These are phyloP conservation scores for Talaromyces trachyspermus DNA, from an alignment of 495 filamentous ascomycete genomes.

Conservation along the genomic window DNA sequence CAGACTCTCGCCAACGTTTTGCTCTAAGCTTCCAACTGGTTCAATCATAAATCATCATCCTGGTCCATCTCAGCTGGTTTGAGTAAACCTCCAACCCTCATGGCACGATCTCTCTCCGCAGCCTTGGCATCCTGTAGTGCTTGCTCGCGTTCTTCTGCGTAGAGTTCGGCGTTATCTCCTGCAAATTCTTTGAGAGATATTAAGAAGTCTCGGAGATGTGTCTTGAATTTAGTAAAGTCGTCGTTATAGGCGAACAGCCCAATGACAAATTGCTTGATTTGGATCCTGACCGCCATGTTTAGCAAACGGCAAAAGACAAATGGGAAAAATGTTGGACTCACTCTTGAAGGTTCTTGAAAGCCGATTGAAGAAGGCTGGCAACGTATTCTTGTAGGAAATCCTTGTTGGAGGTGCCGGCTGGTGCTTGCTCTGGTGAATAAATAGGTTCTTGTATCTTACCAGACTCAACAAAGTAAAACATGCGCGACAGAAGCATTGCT, in stretches of 20 bases:
- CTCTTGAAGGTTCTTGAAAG: slow-evolving; percentile 89
- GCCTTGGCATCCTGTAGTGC: slow-evolving; percentile 67
- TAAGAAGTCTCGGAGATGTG: slow-evolving; percentile 90
- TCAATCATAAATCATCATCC: slow-evolving; percentile 72
- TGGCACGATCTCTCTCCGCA: slow-evolving; percentile 77
- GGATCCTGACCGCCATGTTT: slow-evolving; percentile 48
- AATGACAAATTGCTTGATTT: slow-evolving; percentile 84
- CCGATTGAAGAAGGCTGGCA: slow-evolving; percentile 74
- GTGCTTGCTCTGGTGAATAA: slow-evolving; percentile 74
- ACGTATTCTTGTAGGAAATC: slow-evolving; percentile 87
- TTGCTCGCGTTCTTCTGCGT: slow-evolving; percentile 86
- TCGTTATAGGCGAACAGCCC: slow-evolving; percentile 75
- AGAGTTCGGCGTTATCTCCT: slow-evolving; percentile 81
- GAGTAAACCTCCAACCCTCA: slow-evolving; percentile 84
- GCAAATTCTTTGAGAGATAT: slow-evolving; percentile 94
- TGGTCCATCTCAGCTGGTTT: slow-evolving; percentile 88
- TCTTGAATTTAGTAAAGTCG: slow-evolving; percentile 82
- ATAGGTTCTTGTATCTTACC: slow-evolving; percentile 89
- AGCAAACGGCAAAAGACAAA: slow-evolving; percentile 17
- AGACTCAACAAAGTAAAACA: slow-evolving; percentile 85
- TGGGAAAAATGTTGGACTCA: slow-evolving; percentile 41
- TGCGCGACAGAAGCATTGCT: slow-evolving; percentile 82
- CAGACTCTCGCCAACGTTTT: background rate
- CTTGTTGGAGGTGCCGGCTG: slow-evolving; percentile 74
- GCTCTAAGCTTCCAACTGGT: background rate